These are phyloP conservation scores for Nyssa sinensis DNA, from an alignment of 148 eudicot genomes.

Conservation along the genomic window DNA sequence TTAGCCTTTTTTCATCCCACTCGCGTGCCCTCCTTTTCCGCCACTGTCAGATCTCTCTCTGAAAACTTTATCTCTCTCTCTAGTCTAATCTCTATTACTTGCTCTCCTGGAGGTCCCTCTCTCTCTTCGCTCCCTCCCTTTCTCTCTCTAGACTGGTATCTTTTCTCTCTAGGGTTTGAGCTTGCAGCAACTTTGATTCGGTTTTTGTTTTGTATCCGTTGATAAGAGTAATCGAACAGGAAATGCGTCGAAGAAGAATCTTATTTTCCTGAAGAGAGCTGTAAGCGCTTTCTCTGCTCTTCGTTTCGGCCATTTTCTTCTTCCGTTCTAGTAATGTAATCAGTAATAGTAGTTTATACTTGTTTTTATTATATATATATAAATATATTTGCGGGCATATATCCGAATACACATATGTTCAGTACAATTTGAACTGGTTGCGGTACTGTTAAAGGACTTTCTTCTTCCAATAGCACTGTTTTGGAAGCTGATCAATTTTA, in stretches of 20 bases:
- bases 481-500: no score
- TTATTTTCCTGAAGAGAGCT: constrained; percentile 1
- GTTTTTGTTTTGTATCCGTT: not conserved
- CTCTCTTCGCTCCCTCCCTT: no score
- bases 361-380: not conserved
- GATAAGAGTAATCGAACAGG: not conserved
- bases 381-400: no score
- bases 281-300: not conserved
- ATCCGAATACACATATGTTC: no score
- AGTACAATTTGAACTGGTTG: not conserved
- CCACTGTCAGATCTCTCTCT: constrained; percentile 11
- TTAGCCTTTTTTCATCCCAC: not conserved
- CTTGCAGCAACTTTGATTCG: not conserved
- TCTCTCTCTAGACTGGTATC: not conserved
- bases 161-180: not conserved
- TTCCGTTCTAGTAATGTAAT: no score
- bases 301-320: not conserved
- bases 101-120: no score
- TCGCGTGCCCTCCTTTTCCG: constrained; percentile 23
- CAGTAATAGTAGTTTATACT: not conserved
- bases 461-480: no score
- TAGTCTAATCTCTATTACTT: no score
- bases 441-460: no score
- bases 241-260: constrained; percentile 13
- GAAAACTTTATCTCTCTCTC: no score